These are phyloP conservation scores for Suhomyces canberraensis DNA, from an alignment of 805 yeast genomes.

Conservation along the genomic window DNA sequence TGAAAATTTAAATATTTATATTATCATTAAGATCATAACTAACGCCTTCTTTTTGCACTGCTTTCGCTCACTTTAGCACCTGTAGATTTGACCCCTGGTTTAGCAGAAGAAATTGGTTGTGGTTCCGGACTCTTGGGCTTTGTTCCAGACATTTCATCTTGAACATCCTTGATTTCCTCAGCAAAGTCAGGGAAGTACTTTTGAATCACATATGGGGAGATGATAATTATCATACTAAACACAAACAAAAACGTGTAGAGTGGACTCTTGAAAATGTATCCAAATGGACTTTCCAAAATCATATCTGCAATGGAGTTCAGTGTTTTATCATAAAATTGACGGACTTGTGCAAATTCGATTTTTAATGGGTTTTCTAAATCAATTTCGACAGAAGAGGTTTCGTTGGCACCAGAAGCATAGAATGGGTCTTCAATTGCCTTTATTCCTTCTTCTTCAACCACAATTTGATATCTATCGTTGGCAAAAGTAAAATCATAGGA, in stretches of 20 bases:
- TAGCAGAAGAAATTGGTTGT: too few relatives aligned
- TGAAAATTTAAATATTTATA: constrained; percentile 9
- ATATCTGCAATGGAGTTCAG: constrained; percentile 29
- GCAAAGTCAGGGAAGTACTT: constrained; percentile 37
- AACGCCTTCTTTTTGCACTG: constrained; percentile 4
- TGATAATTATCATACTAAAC: constrained; percentile 25
- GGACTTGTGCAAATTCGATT: constrained; percentile 18
- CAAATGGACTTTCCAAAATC: constrained; percentile 40
- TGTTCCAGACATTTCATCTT: constrained; percentile 10
- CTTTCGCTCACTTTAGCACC: too few relatives aligned
- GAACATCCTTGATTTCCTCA: constrained; percentile 24
- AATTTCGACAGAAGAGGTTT: constrained; percentile 15
- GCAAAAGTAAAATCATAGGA: constrained; percentile 35
- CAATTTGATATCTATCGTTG: constrained; percentile 23
- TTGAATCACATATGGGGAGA: constrained; percentile 29
- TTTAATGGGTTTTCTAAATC: constrained; percentile 16
- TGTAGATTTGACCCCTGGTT: too few relatives aligned
- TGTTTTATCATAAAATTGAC: constrained; percentile 34
- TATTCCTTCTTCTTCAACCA: constrained; percentile 18
- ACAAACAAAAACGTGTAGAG: constrained; percentile 34
- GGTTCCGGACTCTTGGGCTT: too few relatives aligned
- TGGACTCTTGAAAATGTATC: constrained; percentile 36
- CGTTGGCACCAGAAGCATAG: constrained; percentile 14
- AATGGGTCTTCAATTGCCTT: constrained; percentile 23
- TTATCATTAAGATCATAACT: too few relatives aligned